Percentiles rank a stretch among this genome's conserved stretches.
Evolutionary conservation across 148 eudicot species (phyloP).

Genomic region (Rheum nobile): DNA sequence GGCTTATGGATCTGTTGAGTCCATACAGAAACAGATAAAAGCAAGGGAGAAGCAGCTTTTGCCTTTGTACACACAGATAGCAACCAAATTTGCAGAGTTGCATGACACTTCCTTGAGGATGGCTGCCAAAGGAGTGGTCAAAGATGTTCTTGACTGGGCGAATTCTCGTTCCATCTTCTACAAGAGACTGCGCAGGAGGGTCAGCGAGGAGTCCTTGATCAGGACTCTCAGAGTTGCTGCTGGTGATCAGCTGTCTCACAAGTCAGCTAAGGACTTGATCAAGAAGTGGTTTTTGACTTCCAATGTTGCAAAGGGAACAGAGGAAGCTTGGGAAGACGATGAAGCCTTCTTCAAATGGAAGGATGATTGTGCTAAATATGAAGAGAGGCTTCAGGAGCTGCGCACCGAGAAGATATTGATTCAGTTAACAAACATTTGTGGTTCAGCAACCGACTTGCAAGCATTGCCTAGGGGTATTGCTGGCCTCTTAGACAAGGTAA

Average conservation of each 20-base stretch:
- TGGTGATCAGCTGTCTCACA: slow-evolving; percentile 53
- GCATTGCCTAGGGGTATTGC: slow-evolving; percentile 82
- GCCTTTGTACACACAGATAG: slow-evolving; percentile 89
- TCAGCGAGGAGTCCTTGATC: slow-evolving; percentile 54
- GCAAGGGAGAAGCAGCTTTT: slow-evolving; percentile 80
- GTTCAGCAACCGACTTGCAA: slow-evolving; percentile 51
- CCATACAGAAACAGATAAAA: slow-evolving; percentile 50
- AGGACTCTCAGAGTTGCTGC: slow-evolving; percentile 66
- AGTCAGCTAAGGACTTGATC: slow-evolving; percentile 59
- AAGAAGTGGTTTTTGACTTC: slow-evolving; percentile 70
- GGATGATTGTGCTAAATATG: slow-evolving; percentile 43
- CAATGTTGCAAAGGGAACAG: slow-evolving; percentile 20
- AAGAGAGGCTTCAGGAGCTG: slow-evolving; percentile 55
- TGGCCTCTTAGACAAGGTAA: slow-evolving; percentile 70
- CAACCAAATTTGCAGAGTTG: slow-evolving; percentile 88
- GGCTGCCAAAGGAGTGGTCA: slow-evolving; percentile 87
- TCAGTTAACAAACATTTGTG: slow-evolving; percentile 51
- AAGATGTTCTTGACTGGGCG: slow-evolving; percentile 67
- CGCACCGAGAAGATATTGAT: slow-evolving; percentile 54
- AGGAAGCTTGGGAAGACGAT: slow-evolving; percentile 57
- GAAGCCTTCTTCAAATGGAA: slow-evolving; percentile 74
- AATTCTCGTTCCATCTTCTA: slow-evolving; percentile 64
- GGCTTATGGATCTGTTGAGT: slow-evolving; percentile 25
- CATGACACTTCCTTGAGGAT: slow-evolving; percentile 89
- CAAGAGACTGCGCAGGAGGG: slow-evolving; percentile 62